Base-by-base conservation (phyloP, 805 yeast genomes). In the Millerozyma miso region DNA sequence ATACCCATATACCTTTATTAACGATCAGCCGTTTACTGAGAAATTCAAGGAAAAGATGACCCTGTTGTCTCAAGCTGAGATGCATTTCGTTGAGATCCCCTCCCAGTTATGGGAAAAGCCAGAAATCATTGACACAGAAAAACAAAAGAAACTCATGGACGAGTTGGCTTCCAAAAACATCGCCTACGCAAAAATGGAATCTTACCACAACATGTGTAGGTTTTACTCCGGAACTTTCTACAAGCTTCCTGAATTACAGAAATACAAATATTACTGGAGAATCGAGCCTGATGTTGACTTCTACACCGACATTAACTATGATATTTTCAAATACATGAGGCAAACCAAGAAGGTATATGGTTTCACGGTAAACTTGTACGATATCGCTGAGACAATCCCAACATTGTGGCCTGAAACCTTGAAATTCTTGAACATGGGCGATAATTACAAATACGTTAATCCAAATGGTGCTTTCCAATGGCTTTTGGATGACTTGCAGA, bases 161-260 rank as follows among this genome's bases (percentile, higher is more conserved):
- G 44, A 57, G 10, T 43, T 80, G 53, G 58, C 51, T 3, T 59
- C 63, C 3, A 66, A 75, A 37, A 67, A 73, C 16, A 72, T 81
- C 13, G 84, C 81, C 3, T 84, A 85, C 56, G 87, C 89, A 2
- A 68, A 68, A 16, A 69, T 65, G 60, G 60, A 57, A 16, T 81
- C 89, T 0, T 87, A 87, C 53, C 95, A 85, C 54, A 83, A 85
- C 54, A 87, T 87, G 95, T 87, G 95, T 58, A 73, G 95, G 19
- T 87, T 82, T 61, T 85, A 85, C 58, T 79, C 84, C 39, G 79
- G 78, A 10, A 64, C 63, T 44, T 84, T 86, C 54, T 84, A 74
- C 56, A 72, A 83, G 39, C 77, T 83, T 47, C 85, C 85, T 10
- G 73, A 77, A 43, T 58, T 87, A 56, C 65, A 71, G 45, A 69